These are phyloP conservation scores for Decorospora gaudefroyi DNA, from an alignment of 2,329 filamentous ascomycete species.

Conservation along the genomic window DNA sequence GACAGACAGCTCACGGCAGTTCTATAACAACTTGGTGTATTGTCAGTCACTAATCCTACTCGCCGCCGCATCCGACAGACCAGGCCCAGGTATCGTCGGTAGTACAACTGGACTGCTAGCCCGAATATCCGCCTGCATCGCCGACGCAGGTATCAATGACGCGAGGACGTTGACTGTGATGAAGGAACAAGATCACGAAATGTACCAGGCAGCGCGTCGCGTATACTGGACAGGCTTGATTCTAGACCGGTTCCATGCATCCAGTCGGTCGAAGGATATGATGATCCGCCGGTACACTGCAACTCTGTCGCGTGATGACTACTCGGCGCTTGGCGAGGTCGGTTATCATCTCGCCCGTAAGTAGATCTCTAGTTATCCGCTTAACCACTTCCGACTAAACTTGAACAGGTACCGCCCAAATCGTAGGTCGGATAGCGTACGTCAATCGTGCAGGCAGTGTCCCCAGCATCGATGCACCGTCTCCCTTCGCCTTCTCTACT, in stretches of 20 bases:
- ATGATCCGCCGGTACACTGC: slow-evolving; percentile 40
- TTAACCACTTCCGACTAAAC: slow-evolving; percentile 5
- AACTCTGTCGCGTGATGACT: slow-evolving; percentile 41
- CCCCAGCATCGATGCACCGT: slow-evolving; percentile 38
- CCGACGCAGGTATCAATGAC: slow-evolving; percentile 41
- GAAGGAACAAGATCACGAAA: slow-evolving; percentile 40
- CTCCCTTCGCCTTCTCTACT: slow-evolving; percentile 34
- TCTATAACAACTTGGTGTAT: slow-evolving; percentile 43
- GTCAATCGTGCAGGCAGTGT: slow-evolving; percentile 37
- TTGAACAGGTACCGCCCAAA: slow-evolving; percentile 36
- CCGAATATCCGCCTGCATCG: slow-evolving; percentile 39
- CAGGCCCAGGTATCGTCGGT: slow-evolving; percentile 32
- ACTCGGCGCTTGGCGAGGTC: slow-evolving; percentile 38
- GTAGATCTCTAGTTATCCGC: slow-evolving; percentile 11
- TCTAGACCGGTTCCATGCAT: slow-evolving; percentile 46
- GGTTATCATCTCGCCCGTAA: slow-evolving; percentile 46
- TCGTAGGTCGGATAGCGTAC: slow-evolving; percentile 38
- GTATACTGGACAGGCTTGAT: slow-evolving; percentile 47
- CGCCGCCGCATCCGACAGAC: slow-evolving; percentile 41
- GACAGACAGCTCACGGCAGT: slow-evolving; percentile 32
- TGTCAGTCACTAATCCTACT: slow-evolving; percentile 42
- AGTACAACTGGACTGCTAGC: slow-evolving; percentile 40
- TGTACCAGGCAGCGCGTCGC: slow-evolving; percentile 39
- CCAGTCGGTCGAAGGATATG: slow-evolving; percentile 41
- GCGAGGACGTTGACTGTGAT: slow-evolving; percentile 29